Base-by-base conservation (phyloP, 2,329 filamentous ascomycete genomes). In the Pestalotiopsis sp. region DNA sequence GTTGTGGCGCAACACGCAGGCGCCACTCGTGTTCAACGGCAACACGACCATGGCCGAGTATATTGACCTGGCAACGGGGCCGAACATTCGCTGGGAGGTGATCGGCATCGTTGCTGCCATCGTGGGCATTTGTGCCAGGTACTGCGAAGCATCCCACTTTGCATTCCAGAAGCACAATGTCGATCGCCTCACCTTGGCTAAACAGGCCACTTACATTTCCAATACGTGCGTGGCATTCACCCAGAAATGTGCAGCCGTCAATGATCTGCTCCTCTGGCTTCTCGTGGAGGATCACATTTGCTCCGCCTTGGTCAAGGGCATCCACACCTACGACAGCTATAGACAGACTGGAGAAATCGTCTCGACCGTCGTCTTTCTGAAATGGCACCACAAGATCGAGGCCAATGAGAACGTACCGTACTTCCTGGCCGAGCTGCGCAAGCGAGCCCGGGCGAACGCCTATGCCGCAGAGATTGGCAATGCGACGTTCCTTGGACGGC, bases 31-130 rank as follows among this genome's bases (percentile, higher is more conserved):
- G 1, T 76, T 77, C 55, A 70, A 76, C 17, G 73, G 76, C 20
- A 72, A 72, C 17, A 79, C 74, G 7, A 75, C 75, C 2, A 72
- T 74, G 2, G 67, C 72, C 60, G 68, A 76, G 45, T 80, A 76
- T 75, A 74, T 75, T 27, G 69, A 69, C 6, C 70, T 74, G 36
- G 73, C 72, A 4, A 77, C 76, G 2, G 78, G 78, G 0, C 71
- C 71, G 49, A 75, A 77, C 41, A 73, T 79, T 52, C 73, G 79
- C 59, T 80, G 79, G 79, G 77, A 79, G 52, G 75, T 79, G n/a
- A 73, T 80, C 31, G 78, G 78, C 5, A 67, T 79, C 59, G 76
- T 80, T 59, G 77, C 77, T 23, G 71, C 72, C 2, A 68, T 74
- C 25, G 72, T 75, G 11, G 78, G 78, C 9, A 69, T 75, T 31